Evolutionary conservation across 768 basidiomycete species (phyloP).

Genomic region (Trametes cinnabarina): DNA sequence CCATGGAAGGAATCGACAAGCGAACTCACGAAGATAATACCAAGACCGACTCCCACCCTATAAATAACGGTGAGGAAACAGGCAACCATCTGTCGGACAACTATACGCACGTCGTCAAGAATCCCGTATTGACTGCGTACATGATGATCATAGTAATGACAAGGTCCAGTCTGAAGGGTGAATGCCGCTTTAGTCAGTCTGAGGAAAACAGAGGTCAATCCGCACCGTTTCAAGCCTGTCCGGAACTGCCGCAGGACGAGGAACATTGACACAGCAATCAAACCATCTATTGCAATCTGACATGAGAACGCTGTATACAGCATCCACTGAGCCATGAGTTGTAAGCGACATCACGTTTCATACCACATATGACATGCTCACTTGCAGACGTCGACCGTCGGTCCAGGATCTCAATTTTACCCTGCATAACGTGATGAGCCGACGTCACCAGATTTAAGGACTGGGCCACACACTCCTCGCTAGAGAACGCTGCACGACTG

Average conservation of each 20-base stretch:
- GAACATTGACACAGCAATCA: not conserved
- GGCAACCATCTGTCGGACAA: too few species aligned
- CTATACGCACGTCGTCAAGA: not conserved
- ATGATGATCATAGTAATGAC: not conserved
- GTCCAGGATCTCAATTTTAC: not conserved
- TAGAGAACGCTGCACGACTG: not conserved
- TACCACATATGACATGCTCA: not conserved
- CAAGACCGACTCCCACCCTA: not conserved
- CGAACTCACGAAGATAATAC: not conserved
- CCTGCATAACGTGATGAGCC: not conserved
- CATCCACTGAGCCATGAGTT: not conserved
- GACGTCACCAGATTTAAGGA: not conserved
- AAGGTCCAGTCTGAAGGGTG: not conserved
- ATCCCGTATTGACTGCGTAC: conserved; percentile 8
- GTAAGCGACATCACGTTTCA: not conserved
- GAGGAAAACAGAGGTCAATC: not conserved
- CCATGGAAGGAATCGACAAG: too few species aligned
- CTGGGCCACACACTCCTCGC: not conserved
- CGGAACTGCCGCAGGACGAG: not conserved
- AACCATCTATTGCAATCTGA: not conserved
- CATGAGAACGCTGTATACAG: conserved; percentile 3
- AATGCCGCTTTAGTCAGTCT: too few species aligned
- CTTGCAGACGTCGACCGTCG: not conserved
- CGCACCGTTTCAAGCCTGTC: conserved; percentile 3
- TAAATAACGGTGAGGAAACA: not conserved